Conservation (phyloP, 805 yeast genomes). For the Geotrichum ghanense region DNA sequence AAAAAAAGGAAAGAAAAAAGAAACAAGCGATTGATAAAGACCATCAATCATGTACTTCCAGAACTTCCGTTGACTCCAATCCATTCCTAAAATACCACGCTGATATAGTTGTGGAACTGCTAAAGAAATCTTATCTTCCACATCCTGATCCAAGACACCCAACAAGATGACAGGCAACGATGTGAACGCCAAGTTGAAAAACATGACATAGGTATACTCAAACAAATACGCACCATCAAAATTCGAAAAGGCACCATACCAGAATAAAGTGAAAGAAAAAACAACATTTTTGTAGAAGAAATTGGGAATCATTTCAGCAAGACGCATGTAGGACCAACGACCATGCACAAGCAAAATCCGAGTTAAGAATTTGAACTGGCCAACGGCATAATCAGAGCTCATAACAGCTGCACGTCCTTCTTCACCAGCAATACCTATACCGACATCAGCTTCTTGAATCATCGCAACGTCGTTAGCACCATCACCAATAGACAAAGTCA, state of each 20-base stretch:
- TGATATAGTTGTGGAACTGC: conserved; percentile 62
- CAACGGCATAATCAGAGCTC: conserved; percentile 77
- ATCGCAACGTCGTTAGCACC: conserved; percentile 83
- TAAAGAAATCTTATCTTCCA: conserved; percentile 50
- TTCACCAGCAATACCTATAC: conserved; percentile 80
- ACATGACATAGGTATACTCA: conserved; percentile 68
- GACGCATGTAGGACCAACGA: conserved; percentile 65
- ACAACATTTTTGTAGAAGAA: conserved; percentile 69
- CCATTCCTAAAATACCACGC: conserved; percentile 51
- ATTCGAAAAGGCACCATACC: conserved; percentile 60
- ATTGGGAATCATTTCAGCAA: conserved; percentile 69
- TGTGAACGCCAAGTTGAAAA: conserved; percentile 72
- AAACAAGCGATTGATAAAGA: conserved; percentile 54
- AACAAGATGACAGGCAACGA: conserved; percentile 66
- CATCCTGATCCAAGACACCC: conserved; percentile 73
- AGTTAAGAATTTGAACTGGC: conserved; percentile 60
- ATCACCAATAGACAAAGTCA: conserved; percentile 76
- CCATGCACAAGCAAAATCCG: conserved; percentile 67
- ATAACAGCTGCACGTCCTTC: conserved; percentile 83
- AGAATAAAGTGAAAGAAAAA: conserved; percentile 61
- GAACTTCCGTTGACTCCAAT: conserved; percentile 52
- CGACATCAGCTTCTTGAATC: conserved; percentile 80
- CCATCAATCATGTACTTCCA: conserved; percentile 61
- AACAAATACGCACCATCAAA: conserved; percentile 70
- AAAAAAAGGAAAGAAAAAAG: conserved; percentile 62